Evolutionary conservation across 2,329 filamentous ascomycete genomes (phyloP).

Genomic region (Trichoderma koningiopsis): DNA sequence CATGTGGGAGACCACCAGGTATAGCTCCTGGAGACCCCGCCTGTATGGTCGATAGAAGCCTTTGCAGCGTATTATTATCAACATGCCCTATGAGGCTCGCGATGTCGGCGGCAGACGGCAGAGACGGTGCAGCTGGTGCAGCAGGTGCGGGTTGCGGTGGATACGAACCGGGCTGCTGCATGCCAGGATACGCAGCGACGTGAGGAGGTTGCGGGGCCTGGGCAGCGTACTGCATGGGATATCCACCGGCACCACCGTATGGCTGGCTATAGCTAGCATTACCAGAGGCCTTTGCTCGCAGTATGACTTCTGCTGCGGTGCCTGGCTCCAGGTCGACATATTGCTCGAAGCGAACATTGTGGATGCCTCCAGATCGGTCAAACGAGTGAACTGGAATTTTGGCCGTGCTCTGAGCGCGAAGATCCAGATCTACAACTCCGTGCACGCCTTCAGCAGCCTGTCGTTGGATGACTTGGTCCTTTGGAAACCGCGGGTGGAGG

Average conservation of each 20-base stretch:
- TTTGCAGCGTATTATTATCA: constrained; percentile 71
- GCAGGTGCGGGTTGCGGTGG: constrained; percentile 37
- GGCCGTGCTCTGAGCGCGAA: constrained; percentile 66
- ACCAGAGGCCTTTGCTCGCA: constrained; percentile 62
- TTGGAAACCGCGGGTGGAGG: constrained; percentile 73
- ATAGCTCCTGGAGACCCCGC: constrained; percentile 30
- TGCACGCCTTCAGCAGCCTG: constrained; percentile 88
- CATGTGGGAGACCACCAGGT: constrained; percentile 26
- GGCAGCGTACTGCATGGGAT: constrained; percentile 38
- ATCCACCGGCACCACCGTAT: constrained; percentile 34
- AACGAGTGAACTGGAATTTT: constrained; percentile 85
- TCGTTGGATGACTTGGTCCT: constrained; percentile 77
- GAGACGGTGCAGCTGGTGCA: constrained; percentile 35
- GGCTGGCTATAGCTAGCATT: constrained; percentile 37
- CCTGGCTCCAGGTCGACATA: constrained; percentile 80
- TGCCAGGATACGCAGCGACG: constrained; percentile 30
- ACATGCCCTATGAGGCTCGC: constrained; percentile 67
- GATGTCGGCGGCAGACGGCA: constrained; percentile 51
- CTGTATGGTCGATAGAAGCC: constrained; percentile 63
- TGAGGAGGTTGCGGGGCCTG: constrained; percentile 32
- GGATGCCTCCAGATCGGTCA: constrained; percentile 72
- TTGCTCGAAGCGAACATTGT: constrained; percentile 81
- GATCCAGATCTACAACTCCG: constrained; percentile 77
- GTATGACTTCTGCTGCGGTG: constrained; percentile 78
- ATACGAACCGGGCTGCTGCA: constrained; percentile 38